phyloP scores from a whole-genome alignment of 805 yeast species.

The Maudiozyma saulgeensis region DNA sequence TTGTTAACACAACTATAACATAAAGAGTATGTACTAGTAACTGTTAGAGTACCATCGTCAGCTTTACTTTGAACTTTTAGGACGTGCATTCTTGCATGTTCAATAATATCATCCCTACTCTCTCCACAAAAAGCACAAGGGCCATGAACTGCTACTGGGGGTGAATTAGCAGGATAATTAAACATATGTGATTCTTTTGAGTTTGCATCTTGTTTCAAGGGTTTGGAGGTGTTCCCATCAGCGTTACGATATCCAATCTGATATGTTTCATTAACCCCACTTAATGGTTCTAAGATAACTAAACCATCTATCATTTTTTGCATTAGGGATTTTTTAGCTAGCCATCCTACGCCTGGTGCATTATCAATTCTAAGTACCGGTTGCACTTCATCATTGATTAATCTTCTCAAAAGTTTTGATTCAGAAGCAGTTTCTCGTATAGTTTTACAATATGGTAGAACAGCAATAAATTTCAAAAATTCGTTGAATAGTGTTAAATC shows the following conservation, averaged over 20 bases:
- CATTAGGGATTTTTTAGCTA: conserved; percentile 53
- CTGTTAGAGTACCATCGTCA: conserved; percentile 23
- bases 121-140: conserved; percentile 87
- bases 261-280: conserved; percentile 71
- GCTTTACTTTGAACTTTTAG: conserved; percentile 39
- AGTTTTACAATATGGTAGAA: conserved; percentile 26
- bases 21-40: conserved; percentile 46
- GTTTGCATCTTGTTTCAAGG: conserved; percentile 4
- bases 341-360: conserved; percentile 56
- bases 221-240: conserved; percentile 1
- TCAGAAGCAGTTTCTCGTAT: conserved; percentile 33
- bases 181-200: conserved; percentile 31
- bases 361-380: conserved; percentile 55
- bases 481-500: conserved; percentile 33
- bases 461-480: conserved; percentile 32
- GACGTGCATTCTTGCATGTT: conserved; percentile 69
- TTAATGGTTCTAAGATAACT: conserved; percentile 76
- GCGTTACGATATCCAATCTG: conserved; percentile 28
- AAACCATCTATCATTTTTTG: conserved; percentile 66
- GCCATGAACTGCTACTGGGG: conserved; percentile 65
- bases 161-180: conserved; percentile 38
- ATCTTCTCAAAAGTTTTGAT: conserved; percentile 51
- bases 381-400: conserved; percentile 72
- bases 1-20: conserved; percentile 77
- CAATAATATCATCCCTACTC: conserved; percentile 53